Evolutionary conservation across 495 filamentous ascomycete genomes (phyloP), one percentile per base, ranked within the genome.

Genomic region (Aspergillus bridgeri): DNA sequence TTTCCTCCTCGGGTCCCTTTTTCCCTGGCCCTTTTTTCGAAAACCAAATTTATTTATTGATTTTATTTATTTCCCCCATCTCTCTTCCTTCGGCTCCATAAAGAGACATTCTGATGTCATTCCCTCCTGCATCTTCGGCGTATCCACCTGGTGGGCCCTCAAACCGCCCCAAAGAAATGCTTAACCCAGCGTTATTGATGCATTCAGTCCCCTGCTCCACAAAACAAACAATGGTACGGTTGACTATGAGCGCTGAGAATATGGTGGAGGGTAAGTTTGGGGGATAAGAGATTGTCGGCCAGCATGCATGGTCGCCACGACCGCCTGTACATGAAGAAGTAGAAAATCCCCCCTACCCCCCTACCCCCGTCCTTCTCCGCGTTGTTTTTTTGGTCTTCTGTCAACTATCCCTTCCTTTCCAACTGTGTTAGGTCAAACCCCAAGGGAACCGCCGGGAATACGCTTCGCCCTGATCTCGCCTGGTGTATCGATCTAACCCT

Each of bases 111-210:
- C 33, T 60, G 58, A 60, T 60, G 58, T 56, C 58, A 60, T 56
- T 43, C 29, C 48, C 29, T 52, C 17, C 45, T 42, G 22, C 19
- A 5, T 24, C 25, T 33, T 19, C 20, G 21, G 44, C 52, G 6
- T 46, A 33, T 20, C 42, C 24, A 55, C 48, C 38, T 48, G 42
- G n/a, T 60, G 58, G 54, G 53, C 38, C 52, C 15, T 15, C 18
- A 54, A 27, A 47, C 49, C 49, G 38, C 46, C 27, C 54, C 50
- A 50, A 53, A 63, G 50, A 57, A 67, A 69, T 69, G 67, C 67
- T 69, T 69, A 69, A 65, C 59, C 53, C 44, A 66, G 59, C 64
- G 61, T 69, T 64, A 69, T 66, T 69, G 66, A 69, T 65, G 66
- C 66, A 66, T 69, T 46, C 66, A 64, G 61, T 52, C 53, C 23